phyloP scores from a whole-genome alignment of 2,329 filamentous ascomycete genomes.

The Fusarium sp. region DNA sequence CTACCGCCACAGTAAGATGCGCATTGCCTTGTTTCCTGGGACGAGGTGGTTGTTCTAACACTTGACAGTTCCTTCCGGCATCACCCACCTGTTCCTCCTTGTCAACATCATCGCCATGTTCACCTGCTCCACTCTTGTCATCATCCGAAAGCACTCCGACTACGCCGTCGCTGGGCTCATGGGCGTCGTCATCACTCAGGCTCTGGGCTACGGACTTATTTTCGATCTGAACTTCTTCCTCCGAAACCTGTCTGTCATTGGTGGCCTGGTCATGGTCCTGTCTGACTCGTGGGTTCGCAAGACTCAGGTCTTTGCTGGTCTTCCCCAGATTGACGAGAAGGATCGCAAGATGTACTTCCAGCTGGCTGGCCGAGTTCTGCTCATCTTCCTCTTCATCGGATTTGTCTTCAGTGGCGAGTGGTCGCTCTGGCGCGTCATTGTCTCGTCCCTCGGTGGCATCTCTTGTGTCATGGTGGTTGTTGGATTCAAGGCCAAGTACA shows the following conservation, averaged over 20 bases:
- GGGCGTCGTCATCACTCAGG: constrained; percentile 91
- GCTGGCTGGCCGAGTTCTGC: constrained; percentile 91
- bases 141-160: constrained; percentile 91
- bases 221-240: constrained; percentile 99
- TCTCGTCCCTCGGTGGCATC: constrained; percentile 86
- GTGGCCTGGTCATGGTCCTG: constrained; percentile 96
- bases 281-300: constrained; percentile 99
- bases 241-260: constrained; percentile 96
- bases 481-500: constrained; percentile 99
- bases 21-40: background rate
- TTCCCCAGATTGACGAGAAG: constrained; percentile 97
- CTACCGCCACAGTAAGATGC: constrained; percentile 86
- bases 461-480: constrained; percentile 99
- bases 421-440: constrained; percentile 87
- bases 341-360: constrained; percentile 99
- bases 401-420: constrained; percentile 97
- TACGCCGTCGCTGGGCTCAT: constrained; percentile 93
- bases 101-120: constrained; percentile 91
- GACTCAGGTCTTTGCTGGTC: constrained; percentile 93
- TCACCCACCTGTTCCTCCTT: constrained; percentile 94
- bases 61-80: constrained; percentile 80
- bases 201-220: constrained; percentile 95
- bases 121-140: constrained; percentile 85
- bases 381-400: constrained; percentile 97
- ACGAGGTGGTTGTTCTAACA: constrained; percentile 35